Conservation (phyloP, 306 rosid species). For the Dalbergia cultrata region DNA sequence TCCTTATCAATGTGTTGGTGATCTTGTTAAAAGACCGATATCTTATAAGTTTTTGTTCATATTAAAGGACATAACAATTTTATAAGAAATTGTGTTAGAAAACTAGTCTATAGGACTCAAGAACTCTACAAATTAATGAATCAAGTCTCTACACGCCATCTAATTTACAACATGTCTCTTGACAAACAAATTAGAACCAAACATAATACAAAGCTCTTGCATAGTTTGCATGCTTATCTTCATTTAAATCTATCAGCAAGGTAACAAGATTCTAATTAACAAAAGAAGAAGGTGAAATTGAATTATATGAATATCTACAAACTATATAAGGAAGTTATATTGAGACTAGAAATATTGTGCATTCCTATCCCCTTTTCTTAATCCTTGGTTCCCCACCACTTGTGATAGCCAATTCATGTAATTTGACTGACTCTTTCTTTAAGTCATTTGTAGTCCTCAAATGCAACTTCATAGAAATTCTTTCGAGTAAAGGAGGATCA, state of each 20-base stretch:
- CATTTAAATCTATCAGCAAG: not conserved
- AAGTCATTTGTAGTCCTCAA: conserved; percentile 74
- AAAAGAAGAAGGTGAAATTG: no score
- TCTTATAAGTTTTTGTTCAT: no score
- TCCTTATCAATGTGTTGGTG: no score
- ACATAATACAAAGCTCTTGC: conserved; percentile 39
- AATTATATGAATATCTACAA: no score
- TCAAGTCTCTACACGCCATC: not conserved
- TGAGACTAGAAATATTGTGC: conserved; percentile 1
- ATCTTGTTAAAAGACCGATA: no score
- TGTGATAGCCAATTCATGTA: conserved; percentile 72
- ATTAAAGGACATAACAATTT: no score
- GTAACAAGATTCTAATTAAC: not conserved
- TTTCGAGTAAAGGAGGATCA: not conserved
- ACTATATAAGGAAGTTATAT: no score
- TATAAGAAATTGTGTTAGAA: no score
- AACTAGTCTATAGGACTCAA: no score
- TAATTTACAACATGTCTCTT: conserved; percentile 22
- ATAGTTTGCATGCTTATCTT: conserved; percentile 12
- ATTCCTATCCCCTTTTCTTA: conserved; percentile 51
- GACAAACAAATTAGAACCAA: conserved; percentile 38
- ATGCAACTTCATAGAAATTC: conserved; percentile 85
- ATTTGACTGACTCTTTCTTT: conserved; percentile 79
- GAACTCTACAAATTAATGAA: no score
- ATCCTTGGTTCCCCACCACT: conserved; percentile 62